A percentile compares a stretch with the other conserved stretches of the same genome.
Evolutionary conservation across 148 eudicot genomes (phyloP).

Genomic region (Drosera capensis): DNA sequence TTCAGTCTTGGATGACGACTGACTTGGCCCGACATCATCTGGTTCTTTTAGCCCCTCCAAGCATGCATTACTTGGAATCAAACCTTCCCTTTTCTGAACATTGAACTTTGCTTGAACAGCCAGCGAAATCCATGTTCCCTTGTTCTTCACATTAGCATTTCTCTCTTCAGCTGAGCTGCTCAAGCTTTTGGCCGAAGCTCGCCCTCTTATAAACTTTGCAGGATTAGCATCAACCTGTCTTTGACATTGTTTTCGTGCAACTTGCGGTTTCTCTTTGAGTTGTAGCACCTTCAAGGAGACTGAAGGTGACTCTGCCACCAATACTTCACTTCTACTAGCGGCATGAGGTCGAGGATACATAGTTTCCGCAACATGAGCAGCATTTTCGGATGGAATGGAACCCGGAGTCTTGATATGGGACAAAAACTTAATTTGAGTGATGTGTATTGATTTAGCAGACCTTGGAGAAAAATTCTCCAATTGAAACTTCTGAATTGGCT

Average conservation of each 20-base stretch:
- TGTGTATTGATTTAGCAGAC: too few relatives aligned
- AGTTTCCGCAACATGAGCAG: too few relatives aligned
- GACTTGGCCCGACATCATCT: conserved; percentile 20
- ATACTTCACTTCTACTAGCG: too few relatives aligned
- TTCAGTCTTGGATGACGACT: conserved; percentile 31
- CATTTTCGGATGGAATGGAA: too few relatives aligned
- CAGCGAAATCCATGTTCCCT: conserved; percentile 68
- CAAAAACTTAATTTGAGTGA: too few relatives aligned
- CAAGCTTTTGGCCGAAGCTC: conserved; percentile 49
- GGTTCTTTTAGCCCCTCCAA: conserved; percentile 30
- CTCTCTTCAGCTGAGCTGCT: conserved; percentile 36
- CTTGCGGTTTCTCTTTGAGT: conserved; percentile 54
- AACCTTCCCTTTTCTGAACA: conserved; percentile 76
- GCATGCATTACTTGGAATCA: conserved; percentile 19
- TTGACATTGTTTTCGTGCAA: conserved; percentile 28
- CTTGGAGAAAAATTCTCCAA: too few relatives aligned
- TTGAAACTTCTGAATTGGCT: too few relatives aligned
- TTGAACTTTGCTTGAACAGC: conserved; percentile 96
- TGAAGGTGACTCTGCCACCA: too few relatives aligned
- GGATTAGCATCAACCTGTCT: conserved; percentile 47
- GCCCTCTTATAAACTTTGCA: conserved; percentile 41
- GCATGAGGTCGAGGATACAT: too few relatives aligned
- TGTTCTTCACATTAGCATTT: conserved; percentile 23
- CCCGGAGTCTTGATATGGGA: too few relatives aligned
- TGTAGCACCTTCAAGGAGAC: too few relatives aligned